These are phyloP conservation scores for Talaromyces rugulosus DNA, from an alignment of 2,329 filamentous ascomycete species.

Conservation along the genomic window DNA sequence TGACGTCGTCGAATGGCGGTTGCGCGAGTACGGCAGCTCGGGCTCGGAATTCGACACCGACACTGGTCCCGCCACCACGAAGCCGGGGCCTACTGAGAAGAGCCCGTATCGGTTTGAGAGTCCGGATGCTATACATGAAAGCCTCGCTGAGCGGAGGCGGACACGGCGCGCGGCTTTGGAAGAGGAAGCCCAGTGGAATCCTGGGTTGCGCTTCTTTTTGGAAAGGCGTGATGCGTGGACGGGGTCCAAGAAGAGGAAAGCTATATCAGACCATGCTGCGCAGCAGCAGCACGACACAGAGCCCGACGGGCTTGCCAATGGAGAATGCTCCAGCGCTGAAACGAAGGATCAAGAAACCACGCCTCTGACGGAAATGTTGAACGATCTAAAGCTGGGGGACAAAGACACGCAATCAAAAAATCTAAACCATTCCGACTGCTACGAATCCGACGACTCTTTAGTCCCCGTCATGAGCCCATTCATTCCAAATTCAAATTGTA, in stretches of 20 bases:
- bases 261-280: not conserved
- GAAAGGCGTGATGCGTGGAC: conserved; percentile 81
- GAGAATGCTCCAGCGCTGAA: not conserved
- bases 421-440: conserved; percentile 20
- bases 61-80: conserved; percentile 18
- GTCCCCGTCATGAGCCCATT: conserved; percentile 71
- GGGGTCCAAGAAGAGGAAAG: conserved; percentile 51
- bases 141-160: conserved; percentile 49
- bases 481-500: conserved; percentile 67
- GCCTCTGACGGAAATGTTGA: not conserved
- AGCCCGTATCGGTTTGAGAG: conserved; percentile 35
- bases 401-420: not conserved
- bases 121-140: conserved; percentile 36
- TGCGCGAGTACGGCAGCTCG: conserved; percentile 34
- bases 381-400: not conserved
- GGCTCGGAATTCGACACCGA: conserved; percentile 24
- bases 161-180: conserved; percentile 55
- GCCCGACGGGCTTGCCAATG: not conserved
- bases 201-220: conserved; percentile 74
- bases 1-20: conserved; percentile 32
- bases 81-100: conserved; percentile 10
- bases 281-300: not conserved
- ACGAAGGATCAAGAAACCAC: not conserved
- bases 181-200: conserved; percentile 71
- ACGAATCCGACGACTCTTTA: conserved; percentile 52